phyloP scores from a whole-genome alignment of 805 yeast species.

The Candida maris region DNA sequence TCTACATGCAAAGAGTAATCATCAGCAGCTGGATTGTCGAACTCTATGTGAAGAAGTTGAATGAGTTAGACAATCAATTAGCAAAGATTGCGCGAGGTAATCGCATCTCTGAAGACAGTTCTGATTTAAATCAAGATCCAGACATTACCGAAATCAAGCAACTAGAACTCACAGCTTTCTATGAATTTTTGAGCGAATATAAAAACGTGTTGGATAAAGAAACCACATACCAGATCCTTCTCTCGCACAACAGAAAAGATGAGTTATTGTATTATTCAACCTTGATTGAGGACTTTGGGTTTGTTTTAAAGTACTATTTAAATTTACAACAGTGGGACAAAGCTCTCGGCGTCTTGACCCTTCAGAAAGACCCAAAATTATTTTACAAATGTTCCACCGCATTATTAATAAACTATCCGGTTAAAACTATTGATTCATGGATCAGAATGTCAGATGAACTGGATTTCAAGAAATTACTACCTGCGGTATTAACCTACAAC shows the following conservation, averaged over 20 bases:
- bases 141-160: slow-evolving; percentile 29
- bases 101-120: slow-evolving; percentile 8
- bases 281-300: slow-evolving; percentile 62
- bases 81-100: slow-evolving; percentile 2
- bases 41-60: slow-evolving; percentile 45
- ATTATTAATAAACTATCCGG: slow-evolving; percentile 64
- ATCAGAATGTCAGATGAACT: slow-evolving; percentile 48
- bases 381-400: slow-evolving; percentile 70
- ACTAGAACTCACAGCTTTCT: slow-evolving; percentile 32
- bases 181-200: slow-evolving; percentile 48
- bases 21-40: slow-evolving; percentile 68
- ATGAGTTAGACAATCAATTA: slow-evolving; percentile 35
- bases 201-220: slow-evolving; percentile 53
- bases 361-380: slow-evolving; percentile 42
- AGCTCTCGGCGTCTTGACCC: slow-evolving; percentile 56
- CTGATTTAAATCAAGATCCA: slow-evolving; percentile 5
- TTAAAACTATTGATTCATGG: slow-evolving; percentile 76
- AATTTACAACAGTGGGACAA: slow-evolving; percentile 69
- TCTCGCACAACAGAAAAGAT: slow-evolving; percentile 59
- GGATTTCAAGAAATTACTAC: slow-evolving; percentile 63
- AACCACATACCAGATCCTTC: slow-evolving; percentile 69
- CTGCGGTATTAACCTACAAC: slow-evolving; percentile 71
- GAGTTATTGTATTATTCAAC: slow-evolving; percentile 68
- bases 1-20: slow-evolving; percentile 45
- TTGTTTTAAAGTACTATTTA: slow-evolving; percentile 66